Conservation (phyloP, 257 asterid species). For the Pogostemon cablin region DNA sequence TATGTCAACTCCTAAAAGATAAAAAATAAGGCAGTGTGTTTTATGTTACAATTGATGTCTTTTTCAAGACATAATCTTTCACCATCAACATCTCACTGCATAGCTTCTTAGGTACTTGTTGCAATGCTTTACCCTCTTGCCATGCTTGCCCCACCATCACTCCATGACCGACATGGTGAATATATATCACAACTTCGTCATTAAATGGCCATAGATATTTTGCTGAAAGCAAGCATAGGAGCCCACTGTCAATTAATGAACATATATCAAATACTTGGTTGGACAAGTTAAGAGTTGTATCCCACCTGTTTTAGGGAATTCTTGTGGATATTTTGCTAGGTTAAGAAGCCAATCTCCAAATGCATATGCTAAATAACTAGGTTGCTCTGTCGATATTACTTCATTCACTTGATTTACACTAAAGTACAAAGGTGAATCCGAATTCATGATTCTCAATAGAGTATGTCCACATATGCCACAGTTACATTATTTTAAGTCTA, state of each 20-base stretch:
- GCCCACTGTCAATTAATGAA: not conserved
- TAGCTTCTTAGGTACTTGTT: constrained; percentile 77
- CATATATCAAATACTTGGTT: not conserved
- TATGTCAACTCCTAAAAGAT: no score
- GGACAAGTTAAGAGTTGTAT: not conserved
- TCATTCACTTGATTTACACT: constrained; percentile 52
- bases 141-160: constrained; percentile 86
- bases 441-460: constrained; percentile 49
- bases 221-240: constrained; percentile 43
- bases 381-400: constrained; percentile 84
- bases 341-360: constrained; percentile 71
- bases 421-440: constrained; percentile 68
- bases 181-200: constrained; percentile 71
- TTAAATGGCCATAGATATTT: constrained; percentile 82
- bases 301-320: constrained; percentile 78
- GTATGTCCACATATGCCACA: constrained; percentile 54
- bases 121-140: constrained; percentile 77
- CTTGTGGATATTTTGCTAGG: constrained; percentile 62
- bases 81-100: constrained; percentile 82
- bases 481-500: no score
- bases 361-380: constrained; percentile 87
- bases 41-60: no score
- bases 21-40: no score
- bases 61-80: constrained; percentile 43
- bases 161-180: constrained; percentile 81